Percentiles rank a stretch among this genome's conserved stretches.
phyloP scores from a whole-genome alignment of 2,329 filamentous ascomycete species.

The Beauveria bassiana region DNA sequence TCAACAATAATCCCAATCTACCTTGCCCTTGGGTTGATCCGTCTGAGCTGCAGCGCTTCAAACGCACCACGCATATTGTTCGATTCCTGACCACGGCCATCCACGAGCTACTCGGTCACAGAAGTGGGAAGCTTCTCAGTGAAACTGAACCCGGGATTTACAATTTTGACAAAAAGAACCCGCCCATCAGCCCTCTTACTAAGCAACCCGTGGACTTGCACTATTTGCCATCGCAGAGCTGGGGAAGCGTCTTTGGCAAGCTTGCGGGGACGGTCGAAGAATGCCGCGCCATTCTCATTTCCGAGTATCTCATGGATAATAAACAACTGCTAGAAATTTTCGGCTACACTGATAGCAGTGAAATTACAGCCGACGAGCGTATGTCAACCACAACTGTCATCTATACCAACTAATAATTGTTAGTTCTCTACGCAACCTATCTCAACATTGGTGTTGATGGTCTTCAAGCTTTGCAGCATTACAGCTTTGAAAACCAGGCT shows the following conservation, averaged over 20 bases:
- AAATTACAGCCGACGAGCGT: neutral
- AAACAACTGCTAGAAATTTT: neutral
- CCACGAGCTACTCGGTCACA: neutral
- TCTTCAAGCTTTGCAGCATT: neutral
- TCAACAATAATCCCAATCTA: conserved; percentile 34
- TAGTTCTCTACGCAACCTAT: neutral
- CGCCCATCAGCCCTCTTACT: neutral
- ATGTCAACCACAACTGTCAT: neutral
- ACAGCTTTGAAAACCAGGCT: neutral
- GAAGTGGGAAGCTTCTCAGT: neutral
- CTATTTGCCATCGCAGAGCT: neutral
- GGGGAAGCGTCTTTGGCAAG: neutral
- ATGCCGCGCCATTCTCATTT: neutral
- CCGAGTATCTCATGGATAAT: neutral
- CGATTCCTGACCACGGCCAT: conserved; percentile 24
- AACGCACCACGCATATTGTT: neutral
- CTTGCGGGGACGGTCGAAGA: neutral
- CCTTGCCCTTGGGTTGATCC: neutral
- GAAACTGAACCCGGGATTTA: neutral
- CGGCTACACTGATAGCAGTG: neutral
- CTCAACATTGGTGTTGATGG: neutral
- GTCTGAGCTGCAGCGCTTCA: neutral
- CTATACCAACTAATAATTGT: neutral
- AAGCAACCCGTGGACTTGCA: neutral
- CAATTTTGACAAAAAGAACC: neutral